A percentile compares a stretch with the other conserved stretches of the same genome.
These are phyloP conservation scores for Naegleria lovaniensis DNA, from an alignment of 208 protist species.

Conservation along the genomic window DNA sequence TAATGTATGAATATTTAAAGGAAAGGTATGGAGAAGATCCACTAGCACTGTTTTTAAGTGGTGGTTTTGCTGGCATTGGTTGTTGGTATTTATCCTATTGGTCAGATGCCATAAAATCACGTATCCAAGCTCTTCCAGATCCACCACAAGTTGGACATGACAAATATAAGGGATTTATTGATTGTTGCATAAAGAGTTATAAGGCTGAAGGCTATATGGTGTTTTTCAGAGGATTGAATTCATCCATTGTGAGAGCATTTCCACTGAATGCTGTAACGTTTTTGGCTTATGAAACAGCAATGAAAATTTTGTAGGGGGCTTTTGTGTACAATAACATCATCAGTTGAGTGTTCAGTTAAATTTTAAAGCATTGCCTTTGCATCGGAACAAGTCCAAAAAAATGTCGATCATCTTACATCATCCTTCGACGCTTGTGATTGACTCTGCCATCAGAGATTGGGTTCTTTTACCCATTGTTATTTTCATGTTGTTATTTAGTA, in stretches of 20 bases:
- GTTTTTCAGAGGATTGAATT: conserved; percentile 24
- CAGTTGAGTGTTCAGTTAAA: no score
- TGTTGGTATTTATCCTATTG: neutral
- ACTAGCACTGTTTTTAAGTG: neutral
- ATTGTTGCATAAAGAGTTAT: conserved; percentile 22
- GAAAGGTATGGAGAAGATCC: neutral
- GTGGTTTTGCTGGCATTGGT: neutral
- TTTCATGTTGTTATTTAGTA: conserved; percentile 80
- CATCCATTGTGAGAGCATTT: conserved; percentile 6
- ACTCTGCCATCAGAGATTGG: conserved; percentile 85
- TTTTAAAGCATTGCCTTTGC: no score
- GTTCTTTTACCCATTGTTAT: conserved; percentile 86
- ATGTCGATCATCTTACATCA: neutral
- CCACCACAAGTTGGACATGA: neutral
- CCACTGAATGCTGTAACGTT: conserved; percentile 28
- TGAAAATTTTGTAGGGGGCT: neutral
- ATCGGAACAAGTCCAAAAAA: no score
- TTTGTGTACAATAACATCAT: no score
- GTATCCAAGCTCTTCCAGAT: neutral
- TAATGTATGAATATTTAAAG: conserved; percentile 24
- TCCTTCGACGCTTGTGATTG: conserved; percentile 47
- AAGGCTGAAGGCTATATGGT: neutral
- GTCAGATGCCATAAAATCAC: conserved; percentile 6
- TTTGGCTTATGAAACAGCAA: conserved; percentile 25
- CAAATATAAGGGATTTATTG: conserved; percentile 15